A percentile compares a stretch with the other conserved stretches of the same genome.
Evolutionary conservation across 1,284 basidiomycete genomes (phyloP).

Genomic region (Cutaneotrichosporon cavernicola): DNA sequence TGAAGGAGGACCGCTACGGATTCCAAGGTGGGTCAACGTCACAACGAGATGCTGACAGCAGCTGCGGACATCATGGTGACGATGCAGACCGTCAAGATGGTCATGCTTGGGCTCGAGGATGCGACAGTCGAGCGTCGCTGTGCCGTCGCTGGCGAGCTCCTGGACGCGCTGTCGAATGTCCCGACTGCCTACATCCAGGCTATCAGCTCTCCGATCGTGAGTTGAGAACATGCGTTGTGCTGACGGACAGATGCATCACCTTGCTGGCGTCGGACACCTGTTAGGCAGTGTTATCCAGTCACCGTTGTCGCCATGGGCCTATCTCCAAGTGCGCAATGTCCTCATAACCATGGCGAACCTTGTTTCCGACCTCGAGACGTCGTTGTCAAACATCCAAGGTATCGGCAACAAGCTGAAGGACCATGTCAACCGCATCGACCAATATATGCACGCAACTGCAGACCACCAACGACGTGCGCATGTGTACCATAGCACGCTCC

Average conservation of each 20-base stretch:
- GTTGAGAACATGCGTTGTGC: constrained; percentile 14
- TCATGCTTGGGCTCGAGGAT: constrained; percentile 41
- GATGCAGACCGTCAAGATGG: constrained; percentile 51
- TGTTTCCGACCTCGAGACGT: constrained; percentile 39
- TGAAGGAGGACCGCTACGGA: constrained; percentile 41
- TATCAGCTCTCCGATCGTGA: constrained; percentile 42
- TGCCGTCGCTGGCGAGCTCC: constrained; percentile 46
- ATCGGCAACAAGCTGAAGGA: constrained; percentile 41
- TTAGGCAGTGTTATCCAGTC: constrained; percentile 48
- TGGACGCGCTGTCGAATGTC: constrained; percentile 45
- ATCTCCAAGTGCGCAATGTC: constrained; percentile 48
- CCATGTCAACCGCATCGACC: constrained; percentile 49
- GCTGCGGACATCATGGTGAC: constrained; percentile 49
- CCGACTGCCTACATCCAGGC: constrained; percentile 49
- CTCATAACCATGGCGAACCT: constrained; percentile 46
- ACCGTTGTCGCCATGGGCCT: constrained; percentile 43
- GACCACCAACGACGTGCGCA: constrained; percentile 23
- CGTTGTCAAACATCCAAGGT: constrained; percentile 31
- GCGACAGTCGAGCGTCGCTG: constrained; percentile 46
- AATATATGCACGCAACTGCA: constrained; percentile 46
- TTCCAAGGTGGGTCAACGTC: constrained; percentile 39
- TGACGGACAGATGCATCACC: constrained; percentile 44
- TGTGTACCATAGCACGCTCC: constrained; percentile 25
- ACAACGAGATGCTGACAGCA: constrained; percentile 12
- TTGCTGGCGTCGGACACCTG: constrained; percentile 52